phyloP scores from a whole-genome alignment of 768 basidiomycete genomes.

The Termitomyces sp. region DNA sequence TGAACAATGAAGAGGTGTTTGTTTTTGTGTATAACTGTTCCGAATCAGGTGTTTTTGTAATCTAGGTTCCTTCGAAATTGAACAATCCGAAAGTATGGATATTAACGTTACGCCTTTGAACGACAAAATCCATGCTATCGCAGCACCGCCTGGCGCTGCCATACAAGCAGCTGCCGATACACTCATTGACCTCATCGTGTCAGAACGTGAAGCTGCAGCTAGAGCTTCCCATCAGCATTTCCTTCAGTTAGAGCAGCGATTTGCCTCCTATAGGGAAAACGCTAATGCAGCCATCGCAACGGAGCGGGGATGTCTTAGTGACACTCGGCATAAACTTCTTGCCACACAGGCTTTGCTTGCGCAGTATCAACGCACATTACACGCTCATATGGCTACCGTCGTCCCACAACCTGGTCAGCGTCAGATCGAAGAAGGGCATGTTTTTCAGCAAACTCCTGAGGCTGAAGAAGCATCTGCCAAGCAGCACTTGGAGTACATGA shows the following conservation, averaged over 20 bases:
- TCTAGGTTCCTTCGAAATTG: too few species aligned
- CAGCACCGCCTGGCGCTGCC: constrained; percentile 6
- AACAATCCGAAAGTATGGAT: neutral
- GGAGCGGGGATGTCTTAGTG: constrained; percentile 5
- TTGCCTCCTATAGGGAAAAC: constrained; percentile 3
- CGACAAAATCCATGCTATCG: neutral
- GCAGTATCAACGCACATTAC: constrained; percentile 4
- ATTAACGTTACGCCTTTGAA: neutral
- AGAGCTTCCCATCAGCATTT: constrained; percentile 3
- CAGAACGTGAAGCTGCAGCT: constrained; percentile 16
- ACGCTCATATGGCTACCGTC: neutral
- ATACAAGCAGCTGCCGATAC: constrained; percentile 18
- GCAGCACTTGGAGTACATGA: constrained; percentile 10
- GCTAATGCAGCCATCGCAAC: constrained; percentile 1
- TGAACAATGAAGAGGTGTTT: constrained; percentile 17
- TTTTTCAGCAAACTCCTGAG: neutral
- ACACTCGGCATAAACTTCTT: neutral
- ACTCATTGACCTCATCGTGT: constrained; percentile 16
- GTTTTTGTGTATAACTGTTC: constrained; percentile 4
- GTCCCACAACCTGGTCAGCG: neutral
- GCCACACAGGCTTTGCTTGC: constrained; percentile 5
- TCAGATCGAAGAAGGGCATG: neutral
- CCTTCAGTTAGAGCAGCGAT: constrained; percentile 8
- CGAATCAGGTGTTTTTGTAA: neutral
- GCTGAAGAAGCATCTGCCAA: constrained; percentile 1